Evolutionary conservation across 805 yeast species (phyloP), one percentile per base, ranked within the genome.

Genomic region (Kluyveromyces lactis): DNA sequence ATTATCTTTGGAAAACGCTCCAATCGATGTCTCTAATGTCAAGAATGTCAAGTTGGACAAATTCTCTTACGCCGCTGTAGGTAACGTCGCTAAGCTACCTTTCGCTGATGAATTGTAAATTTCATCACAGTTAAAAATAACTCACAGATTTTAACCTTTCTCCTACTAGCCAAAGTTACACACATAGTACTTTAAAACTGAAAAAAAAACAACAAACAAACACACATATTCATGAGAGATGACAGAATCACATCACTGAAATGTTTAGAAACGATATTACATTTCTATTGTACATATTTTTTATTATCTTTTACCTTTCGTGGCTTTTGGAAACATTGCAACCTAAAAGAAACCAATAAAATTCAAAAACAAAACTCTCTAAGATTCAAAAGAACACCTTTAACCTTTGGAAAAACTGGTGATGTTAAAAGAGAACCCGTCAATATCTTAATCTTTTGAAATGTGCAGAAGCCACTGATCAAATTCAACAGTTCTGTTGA

Each of bases 21-120:
- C 64, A 40, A 51, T 65, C 26, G 60, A 66, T 39, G 61, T 68
- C 41, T 55, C 64, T 26, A 48, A 63, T 18, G 70, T 65, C 39
- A 64, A 67, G 46, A 49, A 56, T 44, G 69, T 59, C 61, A 69
- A 73, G 56, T 53, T 82, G 45, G 72, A 72, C 48, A 77, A 77
- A 57, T 80, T 79, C 71, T 86, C 81, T 70, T 80, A 83, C 58
- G 92, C 81, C 49, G 96, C 92, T 47, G 80, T 86, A 46, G 98
- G 97, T 67, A 81, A 86, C 64, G 77, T 81, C 45, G 81, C 79
- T 59, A 78, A 77, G 50, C 77, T 90, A 68, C 97, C 98, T 57
- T 83, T 72, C 64, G 81, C 82, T 55, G 87, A 83, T 64, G 96
- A 92, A 71, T 80, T 90, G 67, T 84, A 82, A 34, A 19, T 11